Base-by-base conservation (phyloP, 2,329 filamentous ascomycete genomes). In the Elsinoe batatas region DNA sequence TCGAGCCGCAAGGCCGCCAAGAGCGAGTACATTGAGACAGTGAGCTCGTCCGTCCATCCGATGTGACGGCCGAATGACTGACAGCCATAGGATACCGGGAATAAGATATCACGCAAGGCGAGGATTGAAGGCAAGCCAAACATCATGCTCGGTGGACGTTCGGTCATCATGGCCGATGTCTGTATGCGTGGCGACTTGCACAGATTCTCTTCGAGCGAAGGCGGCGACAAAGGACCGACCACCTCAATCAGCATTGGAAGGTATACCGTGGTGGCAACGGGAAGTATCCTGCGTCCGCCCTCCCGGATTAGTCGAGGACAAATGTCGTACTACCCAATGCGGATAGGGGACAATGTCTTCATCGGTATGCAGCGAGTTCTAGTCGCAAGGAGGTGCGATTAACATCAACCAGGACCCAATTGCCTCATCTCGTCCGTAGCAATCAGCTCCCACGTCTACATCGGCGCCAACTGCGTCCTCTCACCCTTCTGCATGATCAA, bases 1-100 rank as follows among this genome's bases (percentile, higher is more conserved):
- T 61, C 58, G 13, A 62, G 58, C 43, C 63, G 70, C 64, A 87
- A 91, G 68, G 77, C 83, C 51, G 78, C 81, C 8, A 95, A 90
- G 72, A 88, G 88, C 72, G 91, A 96, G 72, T 97, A 96, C 69
- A 96, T 98, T 60, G 91, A 96, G 73, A 98, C 93, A 54, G 91
- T 95, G 79, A 65, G 79, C 67, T 40, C 20, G 10, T 18, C 22
- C 36, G 20, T 26, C 36, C 20, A 40, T 12, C 40, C 33, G 22
- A 15, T 26, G 33, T 56, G 12, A 22, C 53, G 26, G 4, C 22
- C 13, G 10, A 8, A 44, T 30, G 33, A 47, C 43, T 51, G 26
- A 40, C 5, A 12, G n/a, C 13, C 8, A 5, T 7, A 95, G 91
- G 91, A 97, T 73, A 95, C 91, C 2, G 93, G 93, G 62, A 98